Percentiles rank a stretch among this genome's conserved stretches.
Evolutionary conservation across 495 filamentous ascomycete species (phyloP).

Genomic region (Pseudomonodictys pantanalensis): DNA sequence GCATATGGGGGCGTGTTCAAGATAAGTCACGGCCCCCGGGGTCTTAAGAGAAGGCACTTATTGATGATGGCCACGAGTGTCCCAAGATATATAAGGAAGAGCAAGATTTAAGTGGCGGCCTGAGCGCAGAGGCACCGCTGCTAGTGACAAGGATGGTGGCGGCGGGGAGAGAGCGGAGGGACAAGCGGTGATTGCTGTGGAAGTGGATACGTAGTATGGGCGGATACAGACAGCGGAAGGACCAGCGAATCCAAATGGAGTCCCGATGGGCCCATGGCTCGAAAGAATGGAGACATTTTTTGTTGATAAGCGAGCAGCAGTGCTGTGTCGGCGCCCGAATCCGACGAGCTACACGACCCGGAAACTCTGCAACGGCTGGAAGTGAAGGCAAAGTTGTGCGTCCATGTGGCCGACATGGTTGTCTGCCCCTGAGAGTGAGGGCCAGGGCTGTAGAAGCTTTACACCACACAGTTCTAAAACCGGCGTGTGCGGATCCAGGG

Average conservation of each 20-base stretch:
- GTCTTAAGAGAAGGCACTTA: conserved; percentile 20
- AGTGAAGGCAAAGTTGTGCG: conserved; percentile 42
- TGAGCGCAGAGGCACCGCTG: conserved; percentile 26
- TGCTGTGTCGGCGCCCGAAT: conserved; percentile 24
- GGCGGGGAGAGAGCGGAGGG: conserved; percentile 29
- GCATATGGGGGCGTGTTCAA: conserved; percentile 3
- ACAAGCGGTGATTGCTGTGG: conserved; percentile 30
- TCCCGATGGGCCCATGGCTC: conserved; percentile 8
- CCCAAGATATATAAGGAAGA: conserved; percentile 29
- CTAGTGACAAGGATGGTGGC: conserved; percentile 30
- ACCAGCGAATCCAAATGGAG: conserved; percentile 13
- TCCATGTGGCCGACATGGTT: conserved; percentile 31
- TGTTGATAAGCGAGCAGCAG: conserved; percentile 15
- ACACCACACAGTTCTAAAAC: conserved; percentile 5
- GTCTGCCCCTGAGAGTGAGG: conserved; percentile 31
- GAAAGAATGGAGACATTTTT: conserved; percentile 3
- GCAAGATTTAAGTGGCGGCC: conserved; percentile 34
- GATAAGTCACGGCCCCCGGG: conserved; percentile 9
- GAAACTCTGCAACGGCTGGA: conserved; percentile 17
- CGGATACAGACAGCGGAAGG: conserved; percentile 30
- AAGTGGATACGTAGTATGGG: conserved; percentile 26
- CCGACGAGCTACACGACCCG: conserved; percentile 7
- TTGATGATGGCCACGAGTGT: conserved; percentile 29
- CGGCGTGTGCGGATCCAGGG: conserved; percentile 28
- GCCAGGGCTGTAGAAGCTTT: conserved; percentile 27